Conservation (phyloP, 305 asterid species). For the Solanum hybrid region DNA sequence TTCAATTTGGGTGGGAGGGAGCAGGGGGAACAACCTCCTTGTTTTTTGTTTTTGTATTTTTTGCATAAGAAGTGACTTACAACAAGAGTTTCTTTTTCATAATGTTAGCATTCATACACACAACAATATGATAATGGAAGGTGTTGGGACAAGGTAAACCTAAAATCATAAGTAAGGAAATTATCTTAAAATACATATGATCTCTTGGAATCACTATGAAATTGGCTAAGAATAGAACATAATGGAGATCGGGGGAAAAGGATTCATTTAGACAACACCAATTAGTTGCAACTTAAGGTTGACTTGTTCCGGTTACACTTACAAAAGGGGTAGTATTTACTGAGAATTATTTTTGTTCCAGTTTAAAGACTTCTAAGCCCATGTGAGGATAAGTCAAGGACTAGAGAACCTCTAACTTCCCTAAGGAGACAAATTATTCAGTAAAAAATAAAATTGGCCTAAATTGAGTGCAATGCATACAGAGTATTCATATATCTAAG, state of each 20-base stretch:
- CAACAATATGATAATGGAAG: not conserved
- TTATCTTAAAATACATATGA: not conserved
- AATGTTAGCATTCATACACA: not conserved
- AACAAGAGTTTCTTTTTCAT: not conserved
- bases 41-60: not conserved
- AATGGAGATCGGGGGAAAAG: not conserved
- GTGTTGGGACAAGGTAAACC: not conserved
- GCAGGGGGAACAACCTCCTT: not conserved
- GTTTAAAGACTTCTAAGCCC: not conserved
- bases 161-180: not conserved
- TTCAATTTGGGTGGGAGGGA: not conserved
- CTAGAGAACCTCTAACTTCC: not conserved
- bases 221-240: not conserved
- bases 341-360: not conserved
- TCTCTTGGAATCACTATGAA: not conserved
- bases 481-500: not conserved
- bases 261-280: not conserved
- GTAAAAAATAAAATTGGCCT: not conserved
- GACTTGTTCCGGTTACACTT: not conserved
- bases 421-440: not conserved
- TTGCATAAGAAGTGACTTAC: not conserved
- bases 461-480: not conserved
- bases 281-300: not conserved
- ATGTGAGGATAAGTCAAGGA: not conserved
- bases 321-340: not conserved